phyloP scores from a whole-genome alignment of 306 rosid genomes.

The Vicia sativa region DNA sequence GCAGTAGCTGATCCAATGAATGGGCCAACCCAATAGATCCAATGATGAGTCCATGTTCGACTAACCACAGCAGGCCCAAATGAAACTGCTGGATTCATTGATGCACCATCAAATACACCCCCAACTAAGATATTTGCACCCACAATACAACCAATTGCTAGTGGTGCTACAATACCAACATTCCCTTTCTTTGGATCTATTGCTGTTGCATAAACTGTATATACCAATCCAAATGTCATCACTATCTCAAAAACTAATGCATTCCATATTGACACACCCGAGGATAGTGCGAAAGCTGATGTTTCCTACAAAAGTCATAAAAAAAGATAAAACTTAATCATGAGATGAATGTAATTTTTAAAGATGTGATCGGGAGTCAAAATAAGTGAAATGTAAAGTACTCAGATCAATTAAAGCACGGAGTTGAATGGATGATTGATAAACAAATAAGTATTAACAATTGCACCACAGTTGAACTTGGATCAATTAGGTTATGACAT shows the following conservation, averaged over 20 bases:
- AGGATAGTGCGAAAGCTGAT: constrained; percentile 41
- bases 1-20: constrained; percentile 57
- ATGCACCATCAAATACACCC: constrained; percentile 77
- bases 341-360: too few relatives aligned
- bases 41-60: constrained; percentile 66
- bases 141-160: constrained; percentile 41
- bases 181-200: constrained; percentile 43
- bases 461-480: too few relatives aligned
- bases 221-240: constrained; percentile 48
- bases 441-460: too few relatives aligned
- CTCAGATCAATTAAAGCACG: too few relatives aligned
- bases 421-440: too few relatives aligned
- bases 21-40: constrained; percentile 76
- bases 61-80: constrained; percentile 45
- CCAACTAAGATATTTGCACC: constrained; percentile 76
- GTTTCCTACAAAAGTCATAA: too few relatives aligned
- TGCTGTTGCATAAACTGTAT: constrained; percentile 48
- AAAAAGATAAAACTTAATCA: too few relatives aligned
- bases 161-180: constrained; percentile 49
- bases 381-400: too few relatives aligned
- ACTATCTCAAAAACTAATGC: constrained; percentile 45
- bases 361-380: too few relatives aligned
- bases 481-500: too few relatives aligned
- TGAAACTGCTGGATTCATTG: constrained; percentile 25
- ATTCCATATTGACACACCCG: constrained; percentile 48